phyloP scores from a whole-genome alignment of 78 protist species.

The Anaeramoeba flamelloides region DNA sequence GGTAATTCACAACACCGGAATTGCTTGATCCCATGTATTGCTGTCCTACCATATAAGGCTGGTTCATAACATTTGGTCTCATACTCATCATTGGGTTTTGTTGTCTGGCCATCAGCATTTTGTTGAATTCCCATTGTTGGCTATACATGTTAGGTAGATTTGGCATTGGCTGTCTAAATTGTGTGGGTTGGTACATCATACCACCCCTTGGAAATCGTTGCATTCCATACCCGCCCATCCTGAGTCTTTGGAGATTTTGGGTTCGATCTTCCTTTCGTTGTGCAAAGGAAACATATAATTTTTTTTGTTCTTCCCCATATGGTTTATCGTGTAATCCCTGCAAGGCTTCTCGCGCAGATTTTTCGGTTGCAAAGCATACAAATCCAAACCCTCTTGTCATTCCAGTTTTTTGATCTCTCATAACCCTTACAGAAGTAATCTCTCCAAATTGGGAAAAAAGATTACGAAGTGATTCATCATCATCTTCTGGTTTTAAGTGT shows the following conservation, averaged over 20 bases:
- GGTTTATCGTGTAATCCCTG: conserved; percentile 4
- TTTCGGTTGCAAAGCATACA: neutral
- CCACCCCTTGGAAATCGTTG: too few species aligned
- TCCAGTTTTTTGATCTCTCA: neutral
- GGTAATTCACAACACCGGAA: too few species aligned
- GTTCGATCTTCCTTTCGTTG: conserved; percentile 3
- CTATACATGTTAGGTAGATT: too few species aligned
- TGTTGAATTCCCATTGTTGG: too few species aligned
- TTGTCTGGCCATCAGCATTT: too few species aligned
- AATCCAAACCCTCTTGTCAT: conserved; percentile 5
- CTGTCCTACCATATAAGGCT: too few species aligned
- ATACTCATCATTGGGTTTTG: too few species aligned
- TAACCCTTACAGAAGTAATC: neutral
- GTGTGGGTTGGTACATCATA: too few species aligned
- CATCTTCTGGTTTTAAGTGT: neutral
- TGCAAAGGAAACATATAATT: neutral
- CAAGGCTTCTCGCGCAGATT: neutral
- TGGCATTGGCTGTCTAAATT: too few species aligned
- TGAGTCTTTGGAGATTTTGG: neutral
- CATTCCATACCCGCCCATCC: too few species aligned
- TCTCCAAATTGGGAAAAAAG: conserved; percentile 4
- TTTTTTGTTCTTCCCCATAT: conserved; percentile 4
- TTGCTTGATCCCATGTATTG: too few species aligned
- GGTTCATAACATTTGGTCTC: too few species aligned
- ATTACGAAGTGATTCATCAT: neutral